Evolutionary conservation across 352 stramenopile genomes (phyloP).

Genomic region (Phytophthora chlamydospora): DNA sequence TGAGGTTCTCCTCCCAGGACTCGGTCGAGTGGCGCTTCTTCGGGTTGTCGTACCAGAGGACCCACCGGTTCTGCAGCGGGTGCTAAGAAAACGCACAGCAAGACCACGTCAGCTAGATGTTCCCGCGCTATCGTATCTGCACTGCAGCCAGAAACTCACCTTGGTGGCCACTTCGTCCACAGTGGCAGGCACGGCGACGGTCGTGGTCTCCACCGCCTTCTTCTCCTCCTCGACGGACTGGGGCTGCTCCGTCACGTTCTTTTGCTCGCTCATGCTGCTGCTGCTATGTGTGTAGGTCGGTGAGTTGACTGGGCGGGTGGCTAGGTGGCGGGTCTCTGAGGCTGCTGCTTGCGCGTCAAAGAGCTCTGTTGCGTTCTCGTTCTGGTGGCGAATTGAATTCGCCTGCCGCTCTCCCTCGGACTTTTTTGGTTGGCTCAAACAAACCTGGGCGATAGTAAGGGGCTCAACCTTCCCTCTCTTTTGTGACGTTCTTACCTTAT

Average conservation of each 20-base stretch:
- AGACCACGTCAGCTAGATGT: conserved; percentile 18
- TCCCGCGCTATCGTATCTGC: not conserved
- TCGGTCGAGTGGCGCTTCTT: conserved; percentile 90
- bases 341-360: conserved; percentile 19
- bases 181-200: conserved; percentile 42
- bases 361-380: conserved; percentile 21
- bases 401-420: conserved; percentile 32
- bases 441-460: conserved; percentile 6
- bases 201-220: conserved; percentile 32
- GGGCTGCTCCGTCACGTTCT: conserved; percentile 34
- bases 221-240: conserved; percentile 42
- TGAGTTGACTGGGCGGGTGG: conserved; percentile 1
- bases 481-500: too few relatives aligned
- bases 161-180: conserved; percentile 66
- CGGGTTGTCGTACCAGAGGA: conserved; percentile 91
- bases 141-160: conserved; percentile 29
- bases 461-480: too few relatives aligned
- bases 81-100: conserved; percentile 52
- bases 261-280: conserved; percentile 51
- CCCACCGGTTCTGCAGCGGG: conserved; percentile 87
- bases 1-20: conserved; percentile 91
- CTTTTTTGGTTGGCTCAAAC: conserved; percentile 43
- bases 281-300: conserved; percentile 21
- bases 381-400: conserved; percentile 27
- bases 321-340: not conserved